Evolutionary conservation across 2,329 filamentous ascomycete species (phyloP), one percentile per base, ranked within the genome.

Genomic region (Dothiorella sarmentorum): DNA sequence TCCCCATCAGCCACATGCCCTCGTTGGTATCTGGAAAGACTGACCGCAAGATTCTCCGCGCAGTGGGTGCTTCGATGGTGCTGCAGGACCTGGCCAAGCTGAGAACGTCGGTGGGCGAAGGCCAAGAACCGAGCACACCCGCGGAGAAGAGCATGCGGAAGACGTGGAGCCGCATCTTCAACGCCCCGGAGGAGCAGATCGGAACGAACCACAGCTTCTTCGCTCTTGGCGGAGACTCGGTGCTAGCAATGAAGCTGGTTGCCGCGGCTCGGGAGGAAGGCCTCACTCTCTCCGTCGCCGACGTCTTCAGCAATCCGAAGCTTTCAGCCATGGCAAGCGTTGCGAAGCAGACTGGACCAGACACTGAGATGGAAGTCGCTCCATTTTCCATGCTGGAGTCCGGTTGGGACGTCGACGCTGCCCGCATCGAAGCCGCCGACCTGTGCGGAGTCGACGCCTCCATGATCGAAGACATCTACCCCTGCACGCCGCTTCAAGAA

Each of bases 241-340:
- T 85, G 24, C 71, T 77, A 1, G 82, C 82, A 2, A 87, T 86
- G 82, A 83, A 81, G 66, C 71, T 86, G 0, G 83, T 85, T 0
- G 76, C 80, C 10, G 79, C 80, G 56, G 77, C 81, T 2, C 73
- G 82, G 20, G 71, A 74, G 2, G 75, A 78, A 22, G 78, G 77
- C 0, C 67, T 82, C 51, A 71, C 73, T 7, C 64, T 86, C 22
- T 81, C 76, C 1, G 83, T 86, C 1, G 78, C 80, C 2, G 76
- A 82, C 24, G 80, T 85, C 58, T 85, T 86, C 71, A 71, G 68
- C 17, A 68, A 77, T 52, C 75, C 77, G 22, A 74, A 68, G 7
- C 67, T 80, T 3, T 66, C 76, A 1, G 74, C 68, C 0, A 81
- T 82, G 79, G 78, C 79, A 58, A 66, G 35, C 38, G 70, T 62